Evolutionary conservation across 2,329 filamentous ascomycete species (phyloP), one percentile per base, ranked within the genome.

Genomic region (Ceratocystis cacaofunesta): DNA sequence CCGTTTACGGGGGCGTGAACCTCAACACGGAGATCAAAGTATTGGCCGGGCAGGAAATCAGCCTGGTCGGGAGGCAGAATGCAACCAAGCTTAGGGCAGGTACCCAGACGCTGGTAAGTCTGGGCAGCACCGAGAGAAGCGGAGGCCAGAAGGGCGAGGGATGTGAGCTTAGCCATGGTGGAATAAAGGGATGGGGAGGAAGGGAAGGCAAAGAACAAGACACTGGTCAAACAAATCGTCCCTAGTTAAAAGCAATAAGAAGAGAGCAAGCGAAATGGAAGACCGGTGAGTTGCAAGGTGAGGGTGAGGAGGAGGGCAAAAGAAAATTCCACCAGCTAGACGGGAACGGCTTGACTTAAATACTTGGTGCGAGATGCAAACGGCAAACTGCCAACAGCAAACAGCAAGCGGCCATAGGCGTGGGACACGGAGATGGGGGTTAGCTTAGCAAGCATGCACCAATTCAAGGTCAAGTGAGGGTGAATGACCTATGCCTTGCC

Each of bases 11-110:
- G 89, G 8, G 88, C 88, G 72, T 92, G 89, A 36, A 94, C 83
- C 74, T 94, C 89, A 67, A 92, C 82, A 67, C 89, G 86, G 68
- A 95, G 85, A 73, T 94, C 90, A 72, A 94, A 94, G 73, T 83
- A 86, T 76, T 94, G 89, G 12, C 89, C 89, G 4, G 89, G 85
- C 1, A 95, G 81, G 76, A 94, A 94, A 71, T 94, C 89, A 69
- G 87, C 85, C 76, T 84, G 81, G 69, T 85, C 82, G 1, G 83
- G 83, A 15, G 83, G 83, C 15, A 85, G 75, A 60, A 85, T 75
- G 69, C 83, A 85, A 68, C 83, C 83, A 22, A 85, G 77, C 44
- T 77, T 77, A 8, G 82, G 82, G 71, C 83, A 85, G 30, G 79
- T 79, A 68, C 83, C 83, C 19, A 85, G 76, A 62, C 83, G 78